phyloP scores from a whole-genome alignment of 371 early-diverging fungal genomes.

The Conidiobolus incongruus region DNA sequence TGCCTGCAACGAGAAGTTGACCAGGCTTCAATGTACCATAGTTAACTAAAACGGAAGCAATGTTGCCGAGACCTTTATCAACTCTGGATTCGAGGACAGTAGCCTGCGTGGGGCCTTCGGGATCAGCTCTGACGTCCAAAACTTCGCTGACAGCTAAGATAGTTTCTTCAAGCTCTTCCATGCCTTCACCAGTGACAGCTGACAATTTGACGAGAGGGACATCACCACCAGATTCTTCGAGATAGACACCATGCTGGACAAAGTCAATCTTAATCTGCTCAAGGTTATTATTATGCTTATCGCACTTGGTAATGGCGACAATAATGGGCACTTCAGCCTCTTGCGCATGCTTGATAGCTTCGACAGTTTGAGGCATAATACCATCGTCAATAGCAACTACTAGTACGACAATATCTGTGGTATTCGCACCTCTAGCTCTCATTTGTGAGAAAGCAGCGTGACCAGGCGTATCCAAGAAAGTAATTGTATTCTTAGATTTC shows the following conservation, averaged over 20 bases:
- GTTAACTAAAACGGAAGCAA: conserved; percentile 67
- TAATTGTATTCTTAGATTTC: conserved; percentile 36
- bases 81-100: conserved; percentile 73
- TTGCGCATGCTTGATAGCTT: conserved; percentile 81
- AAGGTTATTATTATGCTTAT: conserved; percentile 32
- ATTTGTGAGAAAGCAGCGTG: conserved; percentile 91
- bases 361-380: conserved; percentile 89
- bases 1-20: conserved; percentile 56
- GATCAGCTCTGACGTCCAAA: conserved; percentile 43
- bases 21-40: conserved; percentile 67
- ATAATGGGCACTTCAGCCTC: conserved; percentile 79
- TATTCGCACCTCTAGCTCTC: conserved; percentile 77
- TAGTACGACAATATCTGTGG: conserved; percentile 83
- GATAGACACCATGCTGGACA: conserved; percentile 48
- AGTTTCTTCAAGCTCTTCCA: conserved; percentile 72
- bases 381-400: conserved; percentile 96
- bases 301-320: conserved; percentile 92
- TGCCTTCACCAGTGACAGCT: conserved; percentile 60
- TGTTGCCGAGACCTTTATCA: conserved; percentile 61
- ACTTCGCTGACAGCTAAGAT: conserved; percentile 71
- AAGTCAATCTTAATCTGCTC: conserved; percentile 51
- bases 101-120: conserved; percentile 35
- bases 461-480: conserved; percentile 92
- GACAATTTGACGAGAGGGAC: conserved; percentile 76
- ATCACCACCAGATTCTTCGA: conserved; percentile 90